Percentiles rank a stretch among this genome's conserved stretches.
These are phyloP conservation scores for Termitomyces sp. DNA, from an alignment of 768 basidiomycete species.

Conservation along the genomic window DNA sequence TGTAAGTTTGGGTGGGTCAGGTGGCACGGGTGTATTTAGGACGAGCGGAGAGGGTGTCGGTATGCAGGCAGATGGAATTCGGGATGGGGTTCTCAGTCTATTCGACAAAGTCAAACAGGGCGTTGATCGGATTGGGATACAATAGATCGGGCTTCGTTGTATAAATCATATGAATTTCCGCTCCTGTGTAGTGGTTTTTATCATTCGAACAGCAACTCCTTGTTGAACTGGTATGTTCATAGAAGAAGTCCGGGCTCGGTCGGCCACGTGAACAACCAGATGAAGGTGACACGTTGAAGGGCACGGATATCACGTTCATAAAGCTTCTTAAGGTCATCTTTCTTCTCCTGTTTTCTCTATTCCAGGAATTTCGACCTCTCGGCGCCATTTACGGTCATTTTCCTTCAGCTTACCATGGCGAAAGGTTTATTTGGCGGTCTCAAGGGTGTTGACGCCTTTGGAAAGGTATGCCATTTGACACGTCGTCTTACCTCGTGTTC, in stretches of 20 bases:
- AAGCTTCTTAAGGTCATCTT: conserved; percentile 3
- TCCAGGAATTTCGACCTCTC: conserved; percentile 18
- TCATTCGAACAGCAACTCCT: neutral
- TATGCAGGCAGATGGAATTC: conserved; percentile 81
- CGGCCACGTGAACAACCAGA: conserved; percentile 19
- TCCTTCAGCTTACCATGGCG: conserved; percentile 51
- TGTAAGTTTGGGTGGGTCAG: conserved; percentile 86
- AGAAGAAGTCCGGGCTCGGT: conserved; percentile 21
- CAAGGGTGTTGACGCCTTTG: conserved; percentile 97
- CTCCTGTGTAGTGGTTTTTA: neutral
- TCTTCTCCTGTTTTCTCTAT: conserved; percentile 15
- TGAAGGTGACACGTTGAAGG: conserved; percentile 29
- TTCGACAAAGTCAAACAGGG: conserved; percentile 88
- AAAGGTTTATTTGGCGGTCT: conserved; percentile 72
- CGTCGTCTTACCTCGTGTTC: conserved; percentile 4
- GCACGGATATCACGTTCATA: conserved; percentile 14
- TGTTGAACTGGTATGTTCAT: neutral
- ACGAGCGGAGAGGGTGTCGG: conserved; percentile 67
- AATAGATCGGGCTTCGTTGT: conserved; percentile 17
- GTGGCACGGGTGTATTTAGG: conserved; percentile 80
- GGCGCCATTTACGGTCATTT: conserved; percentile 21
- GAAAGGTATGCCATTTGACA: conserved; percentile 63
- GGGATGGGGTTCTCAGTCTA: conserved; percentile 83
- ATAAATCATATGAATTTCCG: neutral
- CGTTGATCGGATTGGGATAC: conserved; percentile 57